Evolutionary conservation across 2,329 filamentous ascomycete species (phyloP).

Genomic region (Sclerotinia sclerotiorum): DNA sequence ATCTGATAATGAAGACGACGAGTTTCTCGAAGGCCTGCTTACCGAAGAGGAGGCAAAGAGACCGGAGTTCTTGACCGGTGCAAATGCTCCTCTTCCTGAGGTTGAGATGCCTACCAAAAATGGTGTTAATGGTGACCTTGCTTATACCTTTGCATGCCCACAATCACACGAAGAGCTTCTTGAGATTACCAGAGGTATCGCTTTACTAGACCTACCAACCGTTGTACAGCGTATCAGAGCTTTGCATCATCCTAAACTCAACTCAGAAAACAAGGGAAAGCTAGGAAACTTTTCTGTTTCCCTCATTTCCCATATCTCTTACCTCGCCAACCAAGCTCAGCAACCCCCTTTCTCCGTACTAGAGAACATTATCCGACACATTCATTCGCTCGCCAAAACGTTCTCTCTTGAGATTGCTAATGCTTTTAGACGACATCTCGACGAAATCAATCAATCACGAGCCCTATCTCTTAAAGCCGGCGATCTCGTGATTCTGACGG

Average conservation of each 20-base stretch:
- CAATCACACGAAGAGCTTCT: conserved; percentile 73
- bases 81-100: conserved; percentile 48
- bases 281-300: conserved; percentile 66
- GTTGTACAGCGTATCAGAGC: conserved; percentile 88
- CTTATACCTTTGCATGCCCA: conserved; percentile 86
- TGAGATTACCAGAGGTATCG: conserved; percentile 59
- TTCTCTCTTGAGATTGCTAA: conserved; percentile 76
- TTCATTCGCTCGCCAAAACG: conserved; percentile 88
- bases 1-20: conserved; percentile 57
- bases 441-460: conserved; percentile 51
- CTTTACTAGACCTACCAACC: conserved; percentile 66
- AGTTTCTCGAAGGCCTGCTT: conserved; percentile 70
- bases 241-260: conserved; percentile 86
- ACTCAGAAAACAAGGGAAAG: conserved; percentile 80
- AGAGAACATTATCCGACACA: conserved; percentile 81
- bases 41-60: conserved; percentile 57
- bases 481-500: conserved; percentile 80
- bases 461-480: conserved; percentile 58
- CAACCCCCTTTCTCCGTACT: conserved; percentile 64
- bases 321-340: conserved; percentile 46
- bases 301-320: conserved; percentile 62
- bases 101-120: conserved; percentile 42
- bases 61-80: conserved; percentile 50
- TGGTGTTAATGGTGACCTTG: conserved; percentile 55
- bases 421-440: conserved; percentile 73